A percentile compares a stretch with the other conserved stretches of the same genome.
These are phyloP conservation scores for Eucalyptus polybractea DNA, from an alignment of 345 rosid genomes.

Conservation along the genomic window DNA sequence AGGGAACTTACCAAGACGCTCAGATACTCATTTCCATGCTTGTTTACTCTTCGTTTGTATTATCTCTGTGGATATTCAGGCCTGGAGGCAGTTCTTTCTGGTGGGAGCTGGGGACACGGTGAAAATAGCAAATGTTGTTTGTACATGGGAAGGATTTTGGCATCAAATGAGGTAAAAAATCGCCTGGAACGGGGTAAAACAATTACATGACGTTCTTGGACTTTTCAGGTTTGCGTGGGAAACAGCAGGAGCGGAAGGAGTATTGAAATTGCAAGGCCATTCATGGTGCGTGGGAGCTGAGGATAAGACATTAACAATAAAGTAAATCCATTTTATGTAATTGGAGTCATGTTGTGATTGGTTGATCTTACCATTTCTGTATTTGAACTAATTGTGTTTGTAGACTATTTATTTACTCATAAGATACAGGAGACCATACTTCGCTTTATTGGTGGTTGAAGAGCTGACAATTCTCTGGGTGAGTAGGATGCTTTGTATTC, in stretches of 20 bases:
- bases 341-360: conserved; percentile 33
- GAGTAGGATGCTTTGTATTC: too few species aligned
- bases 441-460: too few species aligned
- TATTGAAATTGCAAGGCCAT: conserved; percentile 48
- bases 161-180: conserved; percentile 32
- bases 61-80: too few species aligned
- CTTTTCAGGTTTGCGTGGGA: conserved; percentile 57
- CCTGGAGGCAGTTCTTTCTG: conserved; percentile 7
- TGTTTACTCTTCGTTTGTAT: conserved; percentile 37
- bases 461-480: too few species aligned
- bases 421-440: too few species aligned
- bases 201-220: conserved; percentile 36
- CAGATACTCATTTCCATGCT: conserved; percentile 59
- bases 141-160: conserved; percentile 59
- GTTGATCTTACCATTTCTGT: neutral
- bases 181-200: conserved; percentile 51
- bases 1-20: conserved; percentile 54
- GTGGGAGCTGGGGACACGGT: conserved; percentile 19
- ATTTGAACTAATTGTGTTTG: neutral
- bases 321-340: conserved; percentile 39
- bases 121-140: conserved; percentile 12
- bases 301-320: conserved; percentile 21
- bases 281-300: conserved; percentile 47
- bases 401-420: neutral
- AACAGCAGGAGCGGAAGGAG: conserved; percentile 52